Conservation (phyloP, 2,329 filamentous ascomycete species). For the Xylariaceae sp. region DNA sequence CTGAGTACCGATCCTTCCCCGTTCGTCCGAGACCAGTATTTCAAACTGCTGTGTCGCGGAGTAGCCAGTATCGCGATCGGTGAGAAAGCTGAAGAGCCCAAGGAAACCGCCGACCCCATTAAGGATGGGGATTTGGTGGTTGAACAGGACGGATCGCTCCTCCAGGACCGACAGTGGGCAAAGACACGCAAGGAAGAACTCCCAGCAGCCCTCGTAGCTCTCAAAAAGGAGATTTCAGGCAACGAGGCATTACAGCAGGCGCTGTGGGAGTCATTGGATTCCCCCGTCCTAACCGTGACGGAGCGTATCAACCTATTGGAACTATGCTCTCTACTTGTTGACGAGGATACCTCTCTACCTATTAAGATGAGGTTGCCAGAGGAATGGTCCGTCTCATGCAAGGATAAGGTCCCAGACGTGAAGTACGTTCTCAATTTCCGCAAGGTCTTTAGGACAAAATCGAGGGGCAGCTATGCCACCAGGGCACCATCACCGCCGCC, state of each 20-base stretch:
- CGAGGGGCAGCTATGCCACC: constrained; percentile 26
- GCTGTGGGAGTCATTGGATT: constrained; percentile 47
- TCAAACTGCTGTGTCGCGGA: constrained; percentile 54
- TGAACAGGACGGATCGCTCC: constrained; percentile 40
- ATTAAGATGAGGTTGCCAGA: constrained; percentile 44
- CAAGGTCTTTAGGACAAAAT: constrained; percentile 26
- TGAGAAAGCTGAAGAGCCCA: constrained; percentile 40
- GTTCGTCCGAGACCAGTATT: constrained; percentile 55
- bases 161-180: constrained; percentile 42
- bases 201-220: constrained; percentile 40
- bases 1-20: constrained; percentile 60
- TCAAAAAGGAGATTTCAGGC: constrained; percentile 44
- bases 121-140: constrained; percentile 44
- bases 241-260: constrained; percentile 41
- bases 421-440: constrained; percentile 26
- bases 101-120: constrained; percentile 23
- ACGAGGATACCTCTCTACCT: constrained; percentile 42
- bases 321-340: constrained; percentile 47
- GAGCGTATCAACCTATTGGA: constrained; percentile 49
- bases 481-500: constrained; percentile 15
- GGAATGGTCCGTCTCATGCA: constrained; percentile 38
- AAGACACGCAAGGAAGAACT: constrained; percentile 46
- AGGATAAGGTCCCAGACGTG: constrained; percentile 24
- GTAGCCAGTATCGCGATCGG: constrained; percentile 61
- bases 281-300: constrained; percentile 40